Base-by-base conservation (phyloP, 2,329 filamentous ascomycete genomes). In the Aplosporella prunicola region DNA sequence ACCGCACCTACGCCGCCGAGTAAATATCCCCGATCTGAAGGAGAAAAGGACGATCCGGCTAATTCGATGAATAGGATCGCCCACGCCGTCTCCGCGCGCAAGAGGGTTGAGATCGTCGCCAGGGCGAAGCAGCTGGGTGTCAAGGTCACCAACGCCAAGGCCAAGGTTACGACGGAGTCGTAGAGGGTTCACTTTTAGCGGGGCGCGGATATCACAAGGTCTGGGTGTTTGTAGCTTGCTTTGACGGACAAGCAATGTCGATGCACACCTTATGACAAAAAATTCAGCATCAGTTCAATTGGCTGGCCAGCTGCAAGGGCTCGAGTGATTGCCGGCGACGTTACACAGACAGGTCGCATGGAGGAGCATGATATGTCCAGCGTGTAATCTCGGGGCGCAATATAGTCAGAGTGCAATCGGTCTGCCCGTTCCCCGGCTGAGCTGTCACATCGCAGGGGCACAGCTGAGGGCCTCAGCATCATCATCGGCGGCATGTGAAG, bases 71-170 rank as follows among this genome's bases (percentile, higher is more conserved):
- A 16, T 55, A 95, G 88, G 79, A 98, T 98, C 67, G 85, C 83
- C 66, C 86, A 93, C 77, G 83, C 85, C 68, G 91, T 98, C 67
- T 98, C 91, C 48, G 93, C 91, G 64, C 78, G 89, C 71, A 98
- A 98, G 85, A 80, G 91, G 70, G 81, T 98, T 69, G 88, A 95
- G 62, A 98, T 98, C 71, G 80, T 98, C 61, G 77, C 85, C 63
- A 84, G 89, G 68, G 91, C 91, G 52, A 96, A 96, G 84, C 82
- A 93, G 71, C 74, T 98, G 63, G 86, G 88, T 64, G 91, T 98
- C 67, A 98, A 98, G 84, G 89, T 98, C 68, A 98, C 91, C 66
- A 98, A 98, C 78, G 70, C 85, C 71, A 94, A 95, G 84, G 91
- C 88, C 64, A 93, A 89, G 78, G 82, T 98, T 68, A 94, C 89